Evolutionary conservation across 2,329 filamentous ascomycete genomes (phyloP).

Genomic region (Dothideomycetidae sp.): DNA sequence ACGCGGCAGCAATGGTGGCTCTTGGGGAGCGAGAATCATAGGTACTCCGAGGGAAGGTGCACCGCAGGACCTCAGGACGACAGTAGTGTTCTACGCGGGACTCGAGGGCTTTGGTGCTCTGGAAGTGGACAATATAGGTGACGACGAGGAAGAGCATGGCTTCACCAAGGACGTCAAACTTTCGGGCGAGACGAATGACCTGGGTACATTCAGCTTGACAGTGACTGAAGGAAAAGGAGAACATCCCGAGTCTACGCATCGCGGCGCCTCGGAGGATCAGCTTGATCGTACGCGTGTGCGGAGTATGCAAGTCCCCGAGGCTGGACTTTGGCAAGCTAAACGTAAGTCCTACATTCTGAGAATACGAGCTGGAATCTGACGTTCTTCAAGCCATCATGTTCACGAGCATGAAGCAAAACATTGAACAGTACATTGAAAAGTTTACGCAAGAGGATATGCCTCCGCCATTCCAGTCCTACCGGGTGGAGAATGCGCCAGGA

Average conservation of each 20-base stretch:
- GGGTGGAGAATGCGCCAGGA: slow-evolving; percentile 53
- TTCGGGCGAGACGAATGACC: slow-evolving; percentile 51
- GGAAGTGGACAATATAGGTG: slow-evolving; percentile 40
- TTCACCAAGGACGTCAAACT: slow-evolving; percentile 51
- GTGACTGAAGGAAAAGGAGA: slow-evolving; percentile 53
- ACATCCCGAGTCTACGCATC: slow-evolving; percentile 43
- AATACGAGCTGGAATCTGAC: slow-evolving; percentile 21
- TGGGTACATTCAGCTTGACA: slow-evolving; percentile 68
- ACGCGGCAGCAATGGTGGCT: slow-evolving; percentile 62
- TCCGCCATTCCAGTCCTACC: slow-evolving; percentile 75
- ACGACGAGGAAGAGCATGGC: slow-evolving; percentile 38
- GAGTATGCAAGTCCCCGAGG: slow-evolving; percentile 50
- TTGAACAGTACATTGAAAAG: slow-evolving; percentile 44
- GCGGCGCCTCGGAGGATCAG: slow-evolving; percentile 52
- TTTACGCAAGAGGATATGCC: slow-evolving; percentile 54
- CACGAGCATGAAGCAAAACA: slow-evolving; percentile 46
- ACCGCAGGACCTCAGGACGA: slow-evolving; percentile 53
- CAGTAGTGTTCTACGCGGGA: slow-evolving; percentile 67
- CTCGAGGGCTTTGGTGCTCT: slow-evolving; percentile 63
- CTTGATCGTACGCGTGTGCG: slow-evolving; percentile 63
- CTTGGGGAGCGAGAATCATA: slow-evolving; percentile 80
- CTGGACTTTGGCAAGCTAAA: slow-evolving; percentile 74
- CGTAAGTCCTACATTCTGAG: slow-evolving; percentile 26
- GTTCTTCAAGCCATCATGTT: slow-evolving; percentile 43
- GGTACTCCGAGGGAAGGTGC: slow-evolving; percentile 60